These are phyloP conservation scores for Oidiodendron maius DNA, from an alignment of 495 filamentous ascomycete species.

Conservation along the genomic window DNA sequence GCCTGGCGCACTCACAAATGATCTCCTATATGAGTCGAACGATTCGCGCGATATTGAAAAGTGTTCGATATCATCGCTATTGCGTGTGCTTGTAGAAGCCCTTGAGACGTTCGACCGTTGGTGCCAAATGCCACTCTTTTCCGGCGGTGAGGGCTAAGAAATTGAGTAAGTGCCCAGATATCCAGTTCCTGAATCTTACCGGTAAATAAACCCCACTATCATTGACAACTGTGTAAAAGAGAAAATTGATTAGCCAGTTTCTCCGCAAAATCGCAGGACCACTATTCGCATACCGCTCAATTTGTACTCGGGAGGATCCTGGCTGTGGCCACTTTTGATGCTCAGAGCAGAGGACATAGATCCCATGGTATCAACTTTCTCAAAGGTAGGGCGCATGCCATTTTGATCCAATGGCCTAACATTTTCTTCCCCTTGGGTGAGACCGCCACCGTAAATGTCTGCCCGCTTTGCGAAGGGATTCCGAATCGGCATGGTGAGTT, in stretches of 20 bases:
- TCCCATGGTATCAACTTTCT: slow-evolving; percentile 47
- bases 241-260: neutral
- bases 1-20: slow-evolving; percentile 63
- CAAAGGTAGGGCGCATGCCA: slow-evolving; percentile 43
- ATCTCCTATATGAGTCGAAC: slow-evolving; percentile 94
- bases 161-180: slow-evolving; percentile 10
- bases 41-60: slow-evolving; percentile 97
- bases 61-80: slow-evolving; percentile 77
- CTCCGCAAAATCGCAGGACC: neutral
- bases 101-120: slow-evolving; percentile 60
- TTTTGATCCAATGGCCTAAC: slow-evolving; percentile 30
- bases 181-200: slow-evolving; percentile 39
- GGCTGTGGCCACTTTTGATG: slow-evolving; percentile 49
- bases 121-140: slow-evolving; percentile 82
- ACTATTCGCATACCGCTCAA: slow-evolving; percentile 61
- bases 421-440: slow-evolving; percentile 47
- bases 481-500: slow-evolving; percentile 62
- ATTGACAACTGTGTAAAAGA: slow-evolving; percentile 72
- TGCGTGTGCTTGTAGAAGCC: slow-evolving; percentile 62
- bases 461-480: slow-evolving; percentile 64
- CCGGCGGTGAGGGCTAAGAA: slow-evolving; percentile 79
- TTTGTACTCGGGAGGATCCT: slow-evolving; percentile 70
- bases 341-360: slow-evolving; percentile 57
- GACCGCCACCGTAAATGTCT: slow-evolving; percentile 34
- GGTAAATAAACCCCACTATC: slow-evolving; percentile 95